A percentile compares a stretch with the other conserved stretches of the same genome.
phyloP scores from a whole-genome alignment of 139 green algal genomes.

The Auxenochlorella pyrenoidosa region DNA sequence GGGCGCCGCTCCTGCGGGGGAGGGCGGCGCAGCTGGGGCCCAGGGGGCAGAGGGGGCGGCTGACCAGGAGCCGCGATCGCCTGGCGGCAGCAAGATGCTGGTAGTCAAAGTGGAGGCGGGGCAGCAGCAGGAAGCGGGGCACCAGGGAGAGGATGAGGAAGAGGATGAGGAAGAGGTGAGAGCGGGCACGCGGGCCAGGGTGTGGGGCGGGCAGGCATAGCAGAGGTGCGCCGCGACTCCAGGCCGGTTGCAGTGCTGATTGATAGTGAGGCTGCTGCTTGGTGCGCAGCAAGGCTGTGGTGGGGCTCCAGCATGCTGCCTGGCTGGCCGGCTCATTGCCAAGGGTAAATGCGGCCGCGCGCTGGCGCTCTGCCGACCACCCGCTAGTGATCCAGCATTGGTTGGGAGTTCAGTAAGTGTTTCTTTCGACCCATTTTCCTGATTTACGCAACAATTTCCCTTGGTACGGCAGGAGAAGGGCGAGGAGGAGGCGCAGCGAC shows the following conservation, averaged over 20 bases:
- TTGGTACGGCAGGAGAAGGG: conserved; percentile 36
- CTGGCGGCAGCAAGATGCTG: background rate
- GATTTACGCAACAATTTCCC: too few species aligned
- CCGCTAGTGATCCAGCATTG: too few species aligned
- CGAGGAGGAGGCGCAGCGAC: conserved; percentile 8
- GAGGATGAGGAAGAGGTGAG: conserved; percentile 53
- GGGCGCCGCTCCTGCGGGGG: background rate
- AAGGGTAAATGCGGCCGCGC: too few species aligned
- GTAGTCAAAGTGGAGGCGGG: conserved; percentile 33
- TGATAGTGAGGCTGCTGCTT: background rate
- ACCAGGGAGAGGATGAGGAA: conserved; percentile 42
- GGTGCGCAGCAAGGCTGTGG: too few species aligned
- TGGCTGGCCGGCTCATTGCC: background rate
- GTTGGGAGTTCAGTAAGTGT: too few species aligned
- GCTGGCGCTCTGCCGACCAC: background rate
- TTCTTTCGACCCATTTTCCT: too few species aligned
- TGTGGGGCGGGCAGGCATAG: too few species aligned
- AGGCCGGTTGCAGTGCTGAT: background rate
- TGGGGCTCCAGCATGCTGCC: background rate
- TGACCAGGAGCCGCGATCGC: background rate
- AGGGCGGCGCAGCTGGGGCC: background rate
- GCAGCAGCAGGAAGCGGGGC: conserved; percentile 40
- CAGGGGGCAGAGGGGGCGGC: background rate
- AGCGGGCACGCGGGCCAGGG: background rate
- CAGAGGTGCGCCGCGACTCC: too few species aligned